Evolutionary conservation across 2,329 filamentous ascomycete genomes (phyloP).

Genomic region (Nannizziopsis arthrosporioides): DNA sequence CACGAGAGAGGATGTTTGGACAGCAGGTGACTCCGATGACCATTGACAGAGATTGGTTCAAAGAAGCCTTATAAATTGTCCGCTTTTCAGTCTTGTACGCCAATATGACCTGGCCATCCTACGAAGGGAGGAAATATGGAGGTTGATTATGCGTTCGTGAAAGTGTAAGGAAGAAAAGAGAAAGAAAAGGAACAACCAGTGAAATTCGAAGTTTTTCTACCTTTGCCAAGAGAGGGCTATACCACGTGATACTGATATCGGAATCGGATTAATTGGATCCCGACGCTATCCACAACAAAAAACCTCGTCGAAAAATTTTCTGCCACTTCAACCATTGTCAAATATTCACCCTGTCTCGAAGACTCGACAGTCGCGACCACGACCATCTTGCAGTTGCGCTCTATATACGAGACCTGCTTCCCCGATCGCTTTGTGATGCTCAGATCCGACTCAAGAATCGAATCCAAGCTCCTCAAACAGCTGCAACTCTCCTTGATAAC

Average conservation of each 20-base stretch:
- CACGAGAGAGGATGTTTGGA: conserved; percentile 29
- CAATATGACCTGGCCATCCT: conserved; percentile 40
- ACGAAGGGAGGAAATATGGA: conserved; percentile 30
- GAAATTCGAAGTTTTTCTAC: not conserved
- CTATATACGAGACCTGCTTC: too few relatives aligned
- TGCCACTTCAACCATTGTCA: too few relatives aligned
- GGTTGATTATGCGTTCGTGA: conserved; percentile 41
- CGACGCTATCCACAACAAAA: too few relatives aligned
- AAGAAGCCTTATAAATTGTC: conserved; percentile 24
- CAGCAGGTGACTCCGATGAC: conserved; percentile 28
- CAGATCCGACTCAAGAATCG: too few relatives aligned
- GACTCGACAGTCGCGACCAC: too few relatives aligned
- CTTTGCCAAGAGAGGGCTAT: not conserved
- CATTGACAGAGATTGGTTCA: conserved; percentile 20
- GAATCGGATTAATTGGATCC: too few relatives aligned
- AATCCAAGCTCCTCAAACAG: too few relatives aligned
- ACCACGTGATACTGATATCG: not conserved
- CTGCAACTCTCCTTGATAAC: too few relatives aligned
- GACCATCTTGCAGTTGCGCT: too few relatives aligned
- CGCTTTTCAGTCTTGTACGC: conserved; percentile 33
- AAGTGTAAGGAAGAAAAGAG: conserved; percentile 26
- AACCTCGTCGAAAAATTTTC: too few relatives aligned
- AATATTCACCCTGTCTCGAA: too few relatives aligned
- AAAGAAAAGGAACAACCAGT: conserved; percentile 3
- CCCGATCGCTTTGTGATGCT: too few relatives aligned